A percentile compares a stretch with the other conserved stretches of the same genome.
phyloP scores from a whole-genome alignment of 768 basidiomycete genomes.

The Pseudohyphozyma bogoriensis region DNA sequence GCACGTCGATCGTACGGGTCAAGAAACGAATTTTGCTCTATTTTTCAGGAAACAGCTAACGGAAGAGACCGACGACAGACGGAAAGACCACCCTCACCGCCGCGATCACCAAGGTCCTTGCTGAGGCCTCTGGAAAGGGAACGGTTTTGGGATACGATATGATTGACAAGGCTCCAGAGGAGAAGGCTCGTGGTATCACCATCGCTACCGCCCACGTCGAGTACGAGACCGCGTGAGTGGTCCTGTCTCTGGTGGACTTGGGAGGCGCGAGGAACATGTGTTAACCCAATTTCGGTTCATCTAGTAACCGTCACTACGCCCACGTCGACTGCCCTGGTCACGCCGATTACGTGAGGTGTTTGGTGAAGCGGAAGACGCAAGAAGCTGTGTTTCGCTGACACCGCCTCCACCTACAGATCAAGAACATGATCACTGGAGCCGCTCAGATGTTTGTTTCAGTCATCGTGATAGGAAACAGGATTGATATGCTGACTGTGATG shows the following conservation, averaged over 20 bases:
- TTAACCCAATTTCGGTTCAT: background rate
- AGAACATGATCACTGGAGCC: conserved; percentile 39
- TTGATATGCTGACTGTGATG: conserved; percentile 6
- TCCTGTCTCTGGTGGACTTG: background rate
- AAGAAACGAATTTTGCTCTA: background rate
- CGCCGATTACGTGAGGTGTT: conserved; percentile 14
- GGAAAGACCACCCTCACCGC: conserved; percentile 97
- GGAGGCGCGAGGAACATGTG: background rate
- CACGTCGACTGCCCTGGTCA: conserved; percentile 18
- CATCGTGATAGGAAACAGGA: too few relatives aligned
- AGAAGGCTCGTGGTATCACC: conserved; percentile 98
- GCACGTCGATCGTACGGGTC: conserved; percentile 25
- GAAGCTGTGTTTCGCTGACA: too few relatives aligned
- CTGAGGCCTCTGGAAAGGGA: conserved; percentile 51
- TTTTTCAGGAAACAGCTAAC: background rate
- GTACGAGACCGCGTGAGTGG: conserved; percentile 63
- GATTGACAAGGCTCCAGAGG: conserved; percentile 99
- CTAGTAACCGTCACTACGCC: conserved; percentile 31
- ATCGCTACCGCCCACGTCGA: conserved; percentile 98
- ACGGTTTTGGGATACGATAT: conserved; percentile 89
- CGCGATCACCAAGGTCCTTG: conserved; percentile 86
- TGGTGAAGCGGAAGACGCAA: too few relatives aligned
- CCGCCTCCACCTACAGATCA: conserved; percentile 8
- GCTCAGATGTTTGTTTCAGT: conserved; percentile 34
- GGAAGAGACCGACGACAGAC: conserved; percentile 50